A percentile compares a stretch with the other conserved stretches of the same genome.
Evolutionary conservation across 345 rosid genomes (phyloP).

Genomic region (Populus simonii): DNA sequence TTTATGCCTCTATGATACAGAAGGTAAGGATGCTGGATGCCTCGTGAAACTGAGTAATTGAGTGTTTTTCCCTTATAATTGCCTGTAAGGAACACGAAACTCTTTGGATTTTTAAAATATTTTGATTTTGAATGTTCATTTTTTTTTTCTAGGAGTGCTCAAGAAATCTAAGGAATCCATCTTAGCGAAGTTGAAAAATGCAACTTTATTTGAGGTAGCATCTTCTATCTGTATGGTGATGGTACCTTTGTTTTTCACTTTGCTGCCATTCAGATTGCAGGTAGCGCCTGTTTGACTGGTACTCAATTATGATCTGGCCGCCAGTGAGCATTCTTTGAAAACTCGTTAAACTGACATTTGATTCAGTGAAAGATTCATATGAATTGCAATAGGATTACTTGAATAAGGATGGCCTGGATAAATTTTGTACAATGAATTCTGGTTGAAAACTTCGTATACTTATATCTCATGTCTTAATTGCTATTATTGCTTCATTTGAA

Average conservation of each 20-base stretch:
- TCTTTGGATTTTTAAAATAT: neutral
- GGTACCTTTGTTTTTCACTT: neutral
- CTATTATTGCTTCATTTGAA: neutral
- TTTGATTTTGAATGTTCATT: slow-evolving; percentile 1
- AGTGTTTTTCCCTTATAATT: neutral
- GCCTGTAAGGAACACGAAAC: neutral
- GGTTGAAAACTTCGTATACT: neutral
- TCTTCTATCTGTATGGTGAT: neutral
- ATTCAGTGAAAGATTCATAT: neutral
- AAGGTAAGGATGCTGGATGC: slow-evolving; percentile 48
- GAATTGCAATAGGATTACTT: neutral
- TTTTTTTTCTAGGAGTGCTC: slow-evolving; percentile 53
- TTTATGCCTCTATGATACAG: slow-evolving; percentile 68
- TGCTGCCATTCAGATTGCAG: neutral
- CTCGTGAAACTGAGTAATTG: neutral
- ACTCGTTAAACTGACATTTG: neutral
- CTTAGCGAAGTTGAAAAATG: slow-evolving; percentile 41
- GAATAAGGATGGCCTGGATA: neutral
- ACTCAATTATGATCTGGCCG: neutral
- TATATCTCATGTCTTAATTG: neutral
- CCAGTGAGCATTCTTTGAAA: neutral
- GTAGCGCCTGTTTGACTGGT: neutral
- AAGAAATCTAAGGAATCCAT: slow-evolving; percentile 71
- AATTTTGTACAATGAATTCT: neutral
- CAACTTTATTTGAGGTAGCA: slow-evolving; percentile 45